Base-by-base conservation (phyloP, 2,329 filamentous ascomycete species). In the Penicillium sclerotiorum region DNA sequence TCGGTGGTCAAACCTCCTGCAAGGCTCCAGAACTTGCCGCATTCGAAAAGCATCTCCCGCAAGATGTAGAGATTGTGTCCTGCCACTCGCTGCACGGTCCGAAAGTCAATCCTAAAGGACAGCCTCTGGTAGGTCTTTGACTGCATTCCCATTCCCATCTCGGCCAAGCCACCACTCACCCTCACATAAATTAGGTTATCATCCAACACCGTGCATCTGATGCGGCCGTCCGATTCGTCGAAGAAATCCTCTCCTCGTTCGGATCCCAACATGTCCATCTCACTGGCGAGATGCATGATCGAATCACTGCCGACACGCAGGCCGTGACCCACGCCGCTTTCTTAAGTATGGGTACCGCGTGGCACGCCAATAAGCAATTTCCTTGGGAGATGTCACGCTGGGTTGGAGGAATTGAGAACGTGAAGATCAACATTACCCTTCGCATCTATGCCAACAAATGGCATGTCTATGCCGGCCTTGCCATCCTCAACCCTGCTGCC, bases 401-500 rank as follows among this genome's bases (percentile, higher is more conserved):
- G 72, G 85, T 96, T 4, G 94, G 94, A 50, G 95, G 94, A 45
- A 95, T 99, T 64, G 94, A 99, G 73, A 99, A 99, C 71, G 93
- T 97, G 63, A 99, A 99, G 77, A 96, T 97, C 77, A 99, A 99
- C 75, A 86, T 97, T 60, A 97, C 91, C 60, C 78, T 99, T 59
- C 91, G 94, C 62, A 97, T 99, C 75, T 99, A 97, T 77, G 87
- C 88, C 52, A 95, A 96, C 73, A 99, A 97, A 73, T 99, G 95
- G 95, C 95, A 99, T 76, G 94, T 99, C 50, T 99, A 99, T 71
- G 94, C 94, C 17, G 94, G 94, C 0, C 86, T 99, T 8, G 94
- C 95, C 9, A 99, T 99, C 66, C 82, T 99, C 50, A 99, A 99
- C 70, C 94, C 94, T 0, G 88, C 91, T 50, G 94, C 94, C 3